Evolutionary conservation across 495 filamentous ascomycete species (phyloP), one percentile per base, ranked within the genome.

Genomic region (Penicillium turbatum): DNA sequence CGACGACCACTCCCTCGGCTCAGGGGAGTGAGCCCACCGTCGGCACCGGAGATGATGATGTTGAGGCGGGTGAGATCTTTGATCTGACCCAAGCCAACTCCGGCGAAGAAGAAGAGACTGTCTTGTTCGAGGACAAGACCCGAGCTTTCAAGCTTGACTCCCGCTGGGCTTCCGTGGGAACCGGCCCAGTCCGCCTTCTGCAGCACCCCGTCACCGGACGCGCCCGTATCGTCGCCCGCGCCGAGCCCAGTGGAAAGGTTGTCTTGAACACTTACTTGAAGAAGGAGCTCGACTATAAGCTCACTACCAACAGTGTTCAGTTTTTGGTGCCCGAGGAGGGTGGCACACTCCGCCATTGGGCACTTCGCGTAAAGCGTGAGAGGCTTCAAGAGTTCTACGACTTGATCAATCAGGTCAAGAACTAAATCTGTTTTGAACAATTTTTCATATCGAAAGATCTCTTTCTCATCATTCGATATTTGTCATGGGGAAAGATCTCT

Each of bases 101-200:
- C 39, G 87, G 86, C 7, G 87, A 90, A 63, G 86, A 89, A 61
- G 74, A 89, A 52, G 88, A 92, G 62, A 72, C 77, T 29, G 70
- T 82, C 17, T 57, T 87, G 5, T 78, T 83, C 59, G 82, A 88
- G 55, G 75, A 82, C 12, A 80, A 81, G 39, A 80, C 81, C 34
- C 86, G 84, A 61, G 86, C 77, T 8, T 61, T 85, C 50, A 83
- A 84, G 60, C 75, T 78, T 15, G 57, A 56, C 24, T 37, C 50
- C 0, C 54, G 71, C 7, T 89, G 86, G 85, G 60, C 69, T 12
- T 78, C 71, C 6, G 75, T 82, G 63, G 87, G 86, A 30, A 72
- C 86, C 6, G 88, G 88, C 0, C 77, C 77, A 4, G 62, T 88
- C 21, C 83, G 84, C 5, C 62, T 92, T 13, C 73, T 92, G 39